Evolutionary conservation across 2,329 filamentous ascomycete genomes (phyloP).

Genomic region (Drechslerella stenobrocha): DNA sequence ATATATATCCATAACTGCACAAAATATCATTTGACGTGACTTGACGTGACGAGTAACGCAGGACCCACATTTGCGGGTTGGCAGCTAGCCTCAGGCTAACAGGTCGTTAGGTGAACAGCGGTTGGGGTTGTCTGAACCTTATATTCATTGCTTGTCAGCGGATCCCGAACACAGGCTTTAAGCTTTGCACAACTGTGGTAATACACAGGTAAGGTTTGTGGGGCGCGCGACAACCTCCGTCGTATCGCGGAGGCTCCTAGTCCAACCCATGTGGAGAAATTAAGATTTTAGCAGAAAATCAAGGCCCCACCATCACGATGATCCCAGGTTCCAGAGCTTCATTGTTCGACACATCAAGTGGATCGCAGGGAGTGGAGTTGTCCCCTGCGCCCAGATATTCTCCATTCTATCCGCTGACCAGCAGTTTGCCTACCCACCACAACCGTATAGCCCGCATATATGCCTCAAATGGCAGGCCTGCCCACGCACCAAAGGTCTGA

Average conservation of each 20-base stretch:
- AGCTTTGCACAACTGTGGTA: too few relatives aligned
- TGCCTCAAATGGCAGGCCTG: neutral
- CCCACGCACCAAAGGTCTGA: neutral
- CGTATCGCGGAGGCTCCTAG: neutral
- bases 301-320: neutral
- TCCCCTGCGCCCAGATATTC: too few relatives aligned
- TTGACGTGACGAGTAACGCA: too few relatives aligned
- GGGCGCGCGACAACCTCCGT: neutral
- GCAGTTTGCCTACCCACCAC: neutral
- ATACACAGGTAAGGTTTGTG: slow-evolving; percentile 1
- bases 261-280: neutral
- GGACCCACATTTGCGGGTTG: too few relatives aligned
- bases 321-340: neutral
- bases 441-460: neutral
- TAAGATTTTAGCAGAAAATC: neutral
- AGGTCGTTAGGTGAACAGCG: too few relatives aligned
- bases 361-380: neutral
- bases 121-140: too few relatives aligned
- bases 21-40: neutral
- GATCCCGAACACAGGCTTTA: too few relatives aligned
- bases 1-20: neutral
- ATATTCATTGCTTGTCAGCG: too few relatives aligned
- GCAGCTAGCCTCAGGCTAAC: too few relatives aligned
- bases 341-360: neutral
- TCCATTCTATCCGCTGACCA: neutral